phyloP scores from a whole-genome alignment of 202 grass and related monocot species.

The Setaria italica region DNA sequence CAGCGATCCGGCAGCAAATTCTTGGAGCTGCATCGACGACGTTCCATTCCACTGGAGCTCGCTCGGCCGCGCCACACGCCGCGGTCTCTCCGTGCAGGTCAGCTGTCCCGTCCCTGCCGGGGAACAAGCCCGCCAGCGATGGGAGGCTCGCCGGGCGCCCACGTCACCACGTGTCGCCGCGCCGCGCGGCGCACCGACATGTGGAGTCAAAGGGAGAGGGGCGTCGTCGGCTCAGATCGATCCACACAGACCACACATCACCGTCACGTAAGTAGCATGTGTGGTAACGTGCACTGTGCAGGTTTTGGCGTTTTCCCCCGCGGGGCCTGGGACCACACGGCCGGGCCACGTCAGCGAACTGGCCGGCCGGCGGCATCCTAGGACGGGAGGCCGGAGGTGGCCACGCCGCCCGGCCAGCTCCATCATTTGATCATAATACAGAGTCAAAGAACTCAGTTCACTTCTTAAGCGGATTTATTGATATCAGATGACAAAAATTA shows the following conservation, averaged over 20 bases:
- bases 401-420: background rate
- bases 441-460: no score
- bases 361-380: background rate
- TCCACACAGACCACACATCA: background rate
- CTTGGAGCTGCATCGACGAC: no score
- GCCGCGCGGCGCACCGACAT: slow-evolving; percentile 21
- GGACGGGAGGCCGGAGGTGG: no score
- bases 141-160: background rate
- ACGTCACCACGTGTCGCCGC: slow-evolving; percentile 36
- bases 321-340: background rate
- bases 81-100: background rate
- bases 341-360: slow-evolving; percentile 2
- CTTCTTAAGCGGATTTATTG: background rate
- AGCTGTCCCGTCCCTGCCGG: slow-evolving; percentile 12
- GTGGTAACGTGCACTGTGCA: slow-evolving; percentile 30
- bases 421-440: background rate
- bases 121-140: background rate
- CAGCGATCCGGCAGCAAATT: background rate
- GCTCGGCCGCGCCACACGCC: no score
- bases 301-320: background rate
- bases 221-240: slow-evolving; percentile 10
- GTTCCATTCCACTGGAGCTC: no score
- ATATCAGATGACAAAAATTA: background rate
- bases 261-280: slow-evolving; percentile 23
- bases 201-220: background rate